phyloP scores from a whole-genome alignment of 768 basidiomycete species.

The Lentinula edodes region DNA sequence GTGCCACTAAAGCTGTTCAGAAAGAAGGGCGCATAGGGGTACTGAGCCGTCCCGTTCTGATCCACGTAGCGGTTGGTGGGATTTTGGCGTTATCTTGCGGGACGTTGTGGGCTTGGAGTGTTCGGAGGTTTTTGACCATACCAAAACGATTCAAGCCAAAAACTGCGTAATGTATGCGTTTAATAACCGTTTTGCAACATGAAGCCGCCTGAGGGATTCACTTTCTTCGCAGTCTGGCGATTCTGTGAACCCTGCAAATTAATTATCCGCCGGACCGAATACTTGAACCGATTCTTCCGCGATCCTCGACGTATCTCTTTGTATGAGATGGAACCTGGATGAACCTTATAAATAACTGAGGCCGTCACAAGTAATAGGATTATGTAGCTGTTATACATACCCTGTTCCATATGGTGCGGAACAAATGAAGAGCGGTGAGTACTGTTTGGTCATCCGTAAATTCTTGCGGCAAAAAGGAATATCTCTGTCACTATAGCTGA shows the following conservation, averaged over 20 bases:
- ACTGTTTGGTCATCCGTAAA: background rate
- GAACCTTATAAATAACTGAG: too few species aligned
- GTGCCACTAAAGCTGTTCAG: slow-evolving; percentile 15
- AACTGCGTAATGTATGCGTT: background rate
- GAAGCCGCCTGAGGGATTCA: too few species aligned
- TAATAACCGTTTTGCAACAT: too few species aligned
- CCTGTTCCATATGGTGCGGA: too few species aligned
- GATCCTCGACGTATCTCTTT: too few species aligned
- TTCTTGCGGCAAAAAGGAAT: background rate
- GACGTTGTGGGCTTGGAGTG: slow-evolving; percentile 24
- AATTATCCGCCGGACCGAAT: too few species aligned
- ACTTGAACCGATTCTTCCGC: too few species aligned
- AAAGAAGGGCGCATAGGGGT: slow-evolving; percentile 20
- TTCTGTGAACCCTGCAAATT: too few species aligned
- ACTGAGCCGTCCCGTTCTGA: slow-evolving; percentile 18
- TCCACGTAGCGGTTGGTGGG: slow-evolving; percentile 30
- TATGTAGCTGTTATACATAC: too few species aligned
- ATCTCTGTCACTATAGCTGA: background rate
- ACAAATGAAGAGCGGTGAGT: background rate
- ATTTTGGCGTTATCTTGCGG: slow-evolving; percentile 20
- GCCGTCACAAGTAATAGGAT: too few species aligned
- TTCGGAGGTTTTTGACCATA: slow-evolving; percentile 8
- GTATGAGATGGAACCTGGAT: too few species aligned
- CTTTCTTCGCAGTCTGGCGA: too few species aligned
- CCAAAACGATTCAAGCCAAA: background rate